These are phyloP conservation scores for Steccherinum ochraceum DNA, from an alignment of 768 basidiomycete genomes.

Conservation along the genomic window DNA sequence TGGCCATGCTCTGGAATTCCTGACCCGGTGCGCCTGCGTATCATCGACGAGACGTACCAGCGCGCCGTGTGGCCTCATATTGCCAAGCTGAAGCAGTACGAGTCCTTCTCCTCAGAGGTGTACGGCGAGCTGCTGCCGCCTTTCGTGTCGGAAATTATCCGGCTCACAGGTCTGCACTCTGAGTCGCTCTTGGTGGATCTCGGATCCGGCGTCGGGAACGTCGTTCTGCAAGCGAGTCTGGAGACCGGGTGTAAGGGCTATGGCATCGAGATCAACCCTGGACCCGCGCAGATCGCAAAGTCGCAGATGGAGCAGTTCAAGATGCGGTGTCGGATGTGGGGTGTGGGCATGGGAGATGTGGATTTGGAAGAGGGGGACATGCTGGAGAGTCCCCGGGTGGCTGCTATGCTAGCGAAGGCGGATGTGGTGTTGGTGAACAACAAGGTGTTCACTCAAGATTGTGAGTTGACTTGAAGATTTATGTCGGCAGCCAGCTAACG, in stretches of 20 bases:
- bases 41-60: conserved; percentile 91
- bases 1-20: conserved; percentile 57
- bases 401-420: conserved; percentile 67
- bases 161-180: conserved; percentile 41
- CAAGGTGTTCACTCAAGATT: conserved; percentile 69
- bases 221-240: conserved; percentile 47
- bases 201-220: conserved; percentile 57
- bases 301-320: conserved; percentile 70
- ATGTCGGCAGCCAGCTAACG: not conserved
- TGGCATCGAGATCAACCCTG: conserved; percentile 69
- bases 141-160: conserved; percentile 51
- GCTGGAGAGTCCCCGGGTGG: conserved; percentile 58
- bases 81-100: conserved; percentile 72
- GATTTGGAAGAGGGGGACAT: conserved; percentile 86
- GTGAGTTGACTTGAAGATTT: conserved; percentile 41
- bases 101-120: conserved; percentile 76
- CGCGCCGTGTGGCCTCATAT: conserved; percentile 88
- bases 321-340: conserved; percentile 88
- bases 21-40: conserved; percentile 59
- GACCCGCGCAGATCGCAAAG: conserved; percentile 75
- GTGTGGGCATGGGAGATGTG: conserved; percentile 65
- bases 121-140: conserved; percentile 88
- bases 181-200: conserved; percentile 50
- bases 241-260: conserved; percentile 45
- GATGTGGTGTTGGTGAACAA: conserved; percentile 92